phyloP scores from a whole-genome alignment of 352 stramenopile genomes.

The Phytophthora hybrid region DNA sequence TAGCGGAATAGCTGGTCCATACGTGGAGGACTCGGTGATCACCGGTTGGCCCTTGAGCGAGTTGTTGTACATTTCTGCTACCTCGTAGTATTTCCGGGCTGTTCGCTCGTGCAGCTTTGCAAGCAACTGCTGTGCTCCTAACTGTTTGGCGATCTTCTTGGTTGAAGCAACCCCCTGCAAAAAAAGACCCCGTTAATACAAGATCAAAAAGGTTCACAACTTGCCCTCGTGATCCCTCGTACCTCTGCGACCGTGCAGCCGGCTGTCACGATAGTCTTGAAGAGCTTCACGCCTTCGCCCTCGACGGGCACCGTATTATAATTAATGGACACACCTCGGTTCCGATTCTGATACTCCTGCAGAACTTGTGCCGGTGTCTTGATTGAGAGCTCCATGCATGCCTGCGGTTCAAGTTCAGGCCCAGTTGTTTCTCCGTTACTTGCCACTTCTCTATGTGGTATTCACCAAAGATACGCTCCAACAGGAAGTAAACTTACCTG shows the following conservation, averaged over 20 bases:
- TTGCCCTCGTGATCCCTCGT: constrained; percentile 1
- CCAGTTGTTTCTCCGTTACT: background rate
- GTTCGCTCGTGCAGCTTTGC: constrained; percentile 67
- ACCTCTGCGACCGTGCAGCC: constrained; percentile 78
- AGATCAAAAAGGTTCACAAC: constrained; percentile 1
- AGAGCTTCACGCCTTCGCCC: constrained; percentile 64
- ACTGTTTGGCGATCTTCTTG: constrained; percentile 86
- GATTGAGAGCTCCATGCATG: constrained; percentile 78
- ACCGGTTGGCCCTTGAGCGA: constrained; percentile 45
- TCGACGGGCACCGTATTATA: constrained; percentile 79
- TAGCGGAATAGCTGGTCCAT: constrained; percentile 23
- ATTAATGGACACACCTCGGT: constrained; percentile 82
- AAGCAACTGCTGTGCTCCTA: constrained; percentile 77
- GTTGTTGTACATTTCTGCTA: constrained; percentile 81
- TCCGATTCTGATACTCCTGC: constrained; percentile 86
- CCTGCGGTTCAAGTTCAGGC: constrained; percentile 36
- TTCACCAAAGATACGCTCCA: constrained; percentile 15
- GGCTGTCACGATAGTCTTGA: constrained; percentile 84
- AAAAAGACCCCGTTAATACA: constrained; percentile 20
- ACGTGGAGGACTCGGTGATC: constrained; percentile 32
- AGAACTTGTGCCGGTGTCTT: constrained; percentile 89
- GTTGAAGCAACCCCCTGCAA: constrained; percentile 72
- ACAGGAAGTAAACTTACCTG: constrained; percentile 41
- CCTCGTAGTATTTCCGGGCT: constrained; percentile 58
- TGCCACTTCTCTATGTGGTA: constrained; percentile 9